Evolutionary conservation across 768 basidiomycete species (phyloP).

Genomic region (Pleurotus tuber-regium): DNA sequence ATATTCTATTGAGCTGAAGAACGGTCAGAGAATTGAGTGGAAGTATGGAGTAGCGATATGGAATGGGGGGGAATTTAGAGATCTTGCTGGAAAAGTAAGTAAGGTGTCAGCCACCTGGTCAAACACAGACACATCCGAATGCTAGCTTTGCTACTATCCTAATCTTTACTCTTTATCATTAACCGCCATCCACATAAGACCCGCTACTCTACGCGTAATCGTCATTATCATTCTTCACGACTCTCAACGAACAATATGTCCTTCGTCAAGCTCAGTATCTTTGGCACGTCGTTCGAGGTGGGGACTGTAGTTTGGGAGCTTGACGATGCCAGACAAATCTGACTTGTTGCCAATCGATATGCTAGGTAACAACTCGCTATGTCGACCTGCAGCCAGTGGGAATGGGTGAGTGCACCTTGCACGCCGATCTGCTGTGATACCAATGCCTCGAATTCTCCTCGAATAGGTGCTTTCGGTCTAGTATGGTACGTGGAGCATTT

Average conservation of each 20-base stretch:
- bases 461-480: slow-evolving; percentile 89
- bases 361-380: slow-evolving; percentile 95
- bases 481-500: slow-evolving; percentile 68
- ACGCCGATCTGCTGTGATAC: neutral
- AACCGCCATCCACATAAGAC: neutral
- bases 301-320: slow-evolving; percentile 18
- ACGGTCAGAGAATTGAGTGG: neutral
- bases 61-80: too few relatives aligned
- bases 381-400: slow-evolving; percentile 98
- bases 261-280: slow-evolving; percentile 97
- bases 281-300: slow-evolving; percentile 97
- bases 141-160: too few relatives aligned
- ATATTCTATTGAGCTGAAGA: neutral
- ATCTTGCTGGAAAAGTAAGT: too few relatives aligned
- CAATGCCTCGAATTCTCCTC: slow-evolving; percentile 12
- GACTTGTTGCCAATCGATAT: slow-evolving; percentile 12
- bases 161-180: slow-evolving; percentile 5
- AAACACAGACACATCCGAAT: too few relatives aligned
- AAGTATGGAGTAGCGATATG: neutral
- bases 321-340: slow-evolving; percentile 12
- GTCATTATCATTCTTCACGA: neutral
- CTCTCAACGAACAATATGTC: slow-evolving; percentile 50
- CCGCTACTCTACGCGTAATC: too few relatives aligned
- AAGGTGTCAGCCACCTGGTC: too few relatives aligned
- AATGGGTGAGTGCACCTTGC: slow-evolving; percentile 69